Conservation (phyloP, 495 filamentous ascomycete genomes). For the Echria macrotheca region DNA sequence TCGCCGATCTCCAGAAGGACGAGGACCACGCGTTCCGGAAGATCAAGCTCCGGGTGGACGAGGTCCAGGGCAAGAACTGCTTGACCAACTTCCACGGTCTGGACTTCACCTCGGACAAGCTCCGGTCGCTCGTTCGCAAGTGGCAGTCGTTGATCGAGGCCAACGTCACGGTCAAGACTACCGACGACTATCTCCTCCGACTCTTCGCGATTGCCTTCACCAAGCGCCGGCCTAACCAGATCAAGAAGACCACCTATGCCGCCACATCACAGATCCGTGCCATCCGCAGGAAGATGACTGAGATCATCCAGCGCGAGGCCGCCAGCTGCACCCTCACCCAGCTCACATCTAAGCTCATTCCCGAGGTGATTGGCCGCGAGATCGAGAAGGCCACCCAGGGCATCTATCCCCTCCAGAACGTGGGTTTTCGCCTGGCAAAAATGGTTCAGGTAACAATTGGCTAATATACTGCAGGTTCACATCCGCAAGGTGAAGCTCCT, state of each 20-base stretch:
- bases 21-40: slow-evolving; percentile 99
- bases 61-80: slow-evolving; percentile 99
- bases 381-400: slow-evolving; percentile 99
- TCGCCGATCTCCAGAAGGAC: slow-evolving; percentile 98
- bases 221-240: slow-evolving; percentile 96
- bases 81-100: slow-evolving; percentile 99
- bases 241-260: slow-evolving; percentile 99
- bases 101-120: slow-evolving; percentile 99
- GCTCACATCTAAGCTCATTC: slow-evolving; percentile 95
- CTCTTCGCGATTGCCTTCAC: slow-evolving; percentile 99
- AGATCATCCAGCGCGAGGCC: slow-evolving; percentile 97
- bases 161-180: slow-evolving; percentile 99
- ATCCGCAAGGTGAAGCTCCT: slow-evolving; percentile 99
- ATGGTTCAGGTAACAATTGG: not conserved
- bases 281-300: slow-evolving; percentile 98
- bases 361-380: slow-evolving; percentile 97
- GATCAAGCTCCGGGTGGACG: slow-evolving; percentile 96
- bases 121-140: slow-evolving; percentile 96
- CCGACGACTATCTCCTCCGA: slow-evolving; percentile 97
- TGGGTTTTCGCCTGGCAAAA: slow-evolving; percentile 41
- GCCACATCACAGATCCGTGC: slow-evolving; percentile 90
- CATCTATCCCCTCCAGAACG: slow-evolving; percentile 99
- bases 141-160: slow-evolving; percentile 99
- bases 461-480: slow-evolving; percentile 67
- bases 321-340: slow-evolving; percentile 87